phyloP scores from a whole-genome alignment of 2,329 filamentous ascomycete genomes.

The Tolypocladium album region DNA sequence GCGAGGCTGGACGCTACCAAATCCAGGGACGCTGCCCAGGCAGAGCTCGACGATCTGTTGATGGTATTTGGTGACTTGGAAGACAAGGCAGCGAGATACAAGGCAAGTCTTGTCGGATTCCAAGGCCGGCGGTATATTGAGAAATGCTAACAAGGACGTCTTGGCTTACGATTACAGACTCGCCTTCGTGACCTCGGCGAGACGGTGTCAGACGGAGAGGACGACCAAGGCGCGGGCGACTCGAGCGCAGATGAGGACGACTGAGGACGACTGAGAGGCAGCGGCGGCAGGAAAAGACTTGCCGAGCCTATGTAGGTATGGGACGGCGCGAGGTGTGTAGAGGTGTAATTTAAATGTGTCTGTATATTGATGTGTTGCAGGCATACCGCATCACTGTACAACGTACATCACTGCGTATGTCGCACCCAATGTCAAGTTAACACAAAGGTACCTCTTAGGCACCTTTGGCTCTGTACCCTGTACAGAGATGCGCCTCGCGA shows the following conservation, averaged over 20 bases:
- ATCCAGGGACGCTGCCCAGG: constrained; percentile 53
- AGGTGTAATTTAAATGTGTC: neutral
- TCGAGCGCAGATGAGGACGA: constrained; percentile 39
- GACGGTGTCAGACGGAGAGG: constrained; percentile 66
- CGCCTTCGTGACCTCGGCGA: constrained; percentile 58
- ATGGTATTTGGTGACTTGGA: constrained; percentile 75
- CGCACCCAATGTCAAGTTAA: too few relatives aligned
- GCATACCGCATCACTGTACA: neutral
- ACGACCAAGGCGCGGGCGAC: constrained; percentile 48
- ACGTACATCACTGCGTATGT: too few relatives aligned
- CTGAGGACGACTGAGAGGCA: constrained; percentile 17
- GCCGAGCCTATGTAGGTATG: neutral
- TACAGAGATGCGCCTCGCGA: neutral
- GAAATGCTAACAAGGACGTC: neutral
- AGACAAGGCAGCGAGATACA: constrained; percentile 65
- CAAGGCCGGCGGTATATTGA: neutral
- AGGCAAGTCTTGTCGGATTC: constrained; percentile 36
- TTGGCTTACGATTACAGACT: constrained; percentile 21
- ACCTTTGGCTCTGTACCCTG: neutral
- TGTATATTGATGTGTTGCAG: neutral
- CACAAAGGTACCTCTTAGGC: neutral
- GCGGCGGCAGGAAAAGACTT: neutral
- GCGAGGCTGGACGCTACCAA: constrained; percentile 37
- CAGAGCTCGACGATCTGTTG: constrained; percentile 69
- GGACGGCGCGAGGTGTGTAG: neutral